These are phyloP conservation scores for Yamadazyma sp. DNA, from an alignment of 805 yeast species.

Conservation along the genomic window DNA sequence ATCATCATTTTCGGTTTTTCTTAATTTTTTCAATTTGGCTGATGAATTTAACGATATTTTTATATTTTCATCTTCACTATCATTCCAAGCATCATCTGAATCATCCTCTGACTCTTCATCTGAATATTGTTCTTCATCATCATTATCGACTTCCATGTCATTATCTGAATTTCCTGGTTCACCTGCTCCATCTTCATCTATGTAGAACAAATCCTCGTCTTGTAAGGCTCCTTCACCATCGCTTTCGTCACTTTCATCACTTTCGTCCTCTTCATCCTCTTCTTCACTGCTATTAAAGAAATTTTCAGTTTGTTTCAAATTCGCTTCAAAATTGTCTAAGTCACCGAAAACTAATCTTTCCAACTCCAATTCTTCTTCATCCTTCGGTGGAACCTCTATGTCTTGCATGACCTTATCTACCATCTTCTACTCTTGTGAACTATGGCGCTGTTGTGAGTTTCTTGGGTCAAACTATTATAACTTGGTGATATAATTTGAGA, in stretches of 20 bases:
- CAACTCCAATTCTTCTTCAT: constrained; percentile 74
- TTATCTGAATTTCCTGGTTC: constrained; percentile 7
- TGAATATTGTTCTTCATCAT: constrained; percentile 15
- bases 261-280: constrained; percentile 25
- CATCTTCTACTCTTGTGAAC: not conserved
- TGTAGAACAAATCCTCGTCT: constrained; percentile 40
- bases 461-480: too few species aligned
- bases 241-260: constrained; percentile 28
- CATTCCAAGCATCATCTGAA: constrained; percentile 62
- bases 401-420: too few species aligned
- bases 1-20: constrained; percentile 55
- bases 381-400: constrained; percentile 61
- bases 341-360: constrained; percentile 93
- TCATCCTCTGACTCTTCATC: constrained; percentile 29
- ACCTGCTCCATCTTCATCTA: constrained; percentile 35
- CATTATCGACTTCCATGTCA: constrained; percentile 22
- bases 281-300: constrained; percentile 43
- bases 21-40: constrained; percentile 67
- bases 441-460: not conserved
- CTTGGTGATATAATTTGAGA: not conserved
- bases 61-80: constrained; percentile 84
- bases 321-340: constrained; percentile 63
- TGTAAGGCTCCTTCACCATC: too few species aligned
- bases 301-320: constrained; percentile 59
- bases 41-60: constrained; percentile 56